Percentiles rank a stretch among this genome's conserved stretches.
phyloP scores from a whole-genome alignment of 306 rosid species.

The Cajanus cajan region DNA sequence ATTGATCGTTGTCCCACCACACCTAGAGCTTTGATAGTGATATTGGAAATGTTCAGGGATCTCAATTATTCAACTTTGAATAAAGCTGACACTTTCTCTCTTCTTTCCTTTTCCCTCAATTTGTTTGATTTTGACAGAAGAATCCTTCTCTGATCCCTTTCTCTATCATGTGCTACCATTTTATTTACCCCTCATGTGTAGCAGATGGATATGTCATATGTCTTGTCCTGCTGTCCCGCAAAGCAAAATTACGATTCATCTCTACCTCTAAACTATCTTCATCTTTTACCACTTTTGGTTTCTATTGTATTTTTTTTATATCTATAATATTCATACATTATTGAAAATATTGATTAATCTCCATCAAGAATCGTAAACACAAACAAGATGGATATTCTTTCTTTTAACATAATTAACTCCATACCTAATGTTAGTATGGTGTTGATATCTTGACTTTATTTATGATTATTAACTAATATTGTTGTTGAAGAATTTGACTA shows the following conservation, averaged over 20 bases:
- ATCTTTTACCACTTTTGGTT: not conserved
- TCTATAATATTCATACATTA: too few relatives aligned
- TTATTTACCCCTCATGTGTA: slow-evolving; percentile 1
- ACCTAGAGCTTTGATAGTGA: slow-evolving; percentile 31
- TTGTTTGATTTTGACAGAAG: slow-evolving; percentile 32
- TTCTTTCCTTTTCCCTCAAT: slow-evolving; percentile 6
- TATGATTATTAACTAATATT: too few relatives aligned
- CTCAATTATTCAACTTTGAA: slow-evolving; percentile 47
- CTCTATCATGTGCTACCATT: slow-evolving; percentile 15
- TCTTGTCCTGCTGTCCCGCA: not conserved
- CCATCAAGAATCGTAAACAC: too few relatives aligned
- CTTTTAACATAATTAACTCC: too few relatives aligned
- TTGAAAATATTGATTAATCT: too few relatives aligned
- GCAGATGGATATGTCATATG: not conserved
- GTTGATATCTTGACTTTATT: too few relatives aligned
- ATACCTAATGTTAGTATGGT: too few relatives aligned
- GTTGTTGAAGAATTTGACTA: too few relatives aligned
- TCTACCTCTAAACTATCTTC: not conserved
- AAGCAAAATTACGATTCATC: not conserved
- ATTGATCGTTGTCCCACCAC: slow-evolving; percentile 44
- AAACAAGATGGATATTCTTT: too few relatives aligned
- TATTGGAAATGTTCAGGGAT: slow-evolving; percentile 24
- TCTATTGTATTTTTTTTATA: too few relatives aligned
- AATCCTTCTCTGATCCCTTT: not conserved
- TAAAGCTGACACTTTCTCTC: slow-evolving; percentile 47